Percentiles rank a stretch among this genome's conserved stretches.
Evolutionary conservation across 2,329 filamentous ascomycete genomes (phyloP).

Genomic region (Colletotrichum ledebouriae): DNA sequence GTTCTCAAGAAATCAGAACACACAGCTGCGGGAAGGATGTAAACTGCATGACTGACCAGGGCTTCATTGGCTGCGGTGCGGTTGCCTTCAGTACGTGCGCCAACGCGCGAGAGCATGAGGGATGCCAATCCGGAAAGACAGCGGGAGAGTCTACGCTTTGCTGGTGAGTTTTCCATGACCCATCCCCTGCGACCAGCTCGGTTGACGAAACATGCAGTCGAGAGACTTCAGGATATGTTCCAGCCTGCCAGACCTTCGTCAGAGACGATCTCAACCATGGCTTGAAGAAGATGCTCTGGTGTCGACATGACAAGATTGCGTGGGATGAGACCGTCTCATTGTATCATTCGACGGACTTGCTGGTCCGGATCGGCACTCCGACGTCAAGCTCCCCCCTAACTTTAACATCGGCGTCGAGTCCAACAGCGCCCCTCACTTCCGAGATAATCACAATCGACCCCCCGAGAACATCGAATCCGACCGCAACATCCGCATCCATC

Average conservation of each 20-base stretch:
- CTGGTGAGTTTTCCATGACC: not conserved
- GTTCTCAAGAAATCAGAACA: not conserved
- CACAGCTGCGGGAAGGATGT: not conserved
- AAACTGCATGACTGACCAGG: not conserved
- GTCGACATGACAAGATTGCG: not conserved
- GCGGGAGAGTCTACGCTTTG: constrained; percentile 6
- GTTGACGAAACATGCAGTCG: not conserved
- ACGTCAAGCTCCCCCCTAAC: not conserved
- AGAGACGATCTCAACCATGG: constrained; percentile 9
- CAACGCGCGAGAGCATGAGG: constrained; percentile 15
- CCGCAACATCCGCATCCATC: not conserved
- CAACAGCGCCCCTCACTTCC: not conserved
- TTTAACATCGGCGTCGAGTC: not conserved
- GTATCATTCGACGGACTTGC: not conserved
- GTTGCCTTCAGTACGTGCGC: not conserved
- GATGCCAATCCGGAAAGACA: constrained; percentile 1
- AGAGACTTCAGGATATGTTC: constrained; percentile 10
- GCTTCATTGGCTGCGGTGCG: not conserved
- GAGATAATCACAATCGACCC: no score
- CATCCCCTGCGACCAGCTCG: not conserved
- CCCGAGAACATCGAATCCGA: not conserved
- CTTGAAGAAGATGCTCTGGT: constrained; percentile 9
- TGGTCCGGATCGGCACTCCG: not conserved
- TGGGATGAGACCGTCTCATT: constrained; percentile 14
- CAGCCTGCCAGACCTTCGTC: constrained; percentile 13